Conservation (phyloP, 805 yeast genomes). For the Barnettozyma siamensis region DNA sequence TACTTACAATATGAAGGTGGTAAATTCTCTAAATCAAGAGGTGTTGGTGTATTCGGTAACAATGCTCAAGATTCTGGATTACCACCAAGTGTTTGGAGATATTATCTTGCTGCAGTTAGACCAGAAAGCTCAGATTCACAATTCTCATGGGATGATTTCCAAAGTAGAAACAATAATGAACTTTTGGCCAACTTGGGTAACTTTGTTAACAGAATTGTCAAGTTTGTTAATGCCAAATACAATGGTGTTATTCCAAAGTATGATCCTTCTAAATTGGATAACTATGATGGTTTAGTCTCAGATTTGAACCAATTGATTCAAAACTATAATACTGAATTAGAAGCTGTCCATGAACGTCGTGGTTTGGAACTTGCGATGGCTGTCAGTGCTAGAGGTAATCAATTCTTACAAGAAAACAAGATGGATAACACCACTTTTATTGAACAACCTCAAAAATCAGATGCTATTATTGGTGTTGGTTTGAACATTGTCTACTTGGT, state of each 20-base stretch:
- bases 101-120: slow-evolving; percentile 84
- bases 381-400: slow-evolving; percentile 88
- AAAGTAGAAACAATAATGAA: slow-evolving; percentile 88
- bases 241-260: slow-evolving; percentile 82
- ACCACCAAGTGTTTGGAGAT: slow-evolving; percentile 95
- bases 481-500: slow-evolving; percentile 81
- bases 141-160: slow-evolving; percentile 96
- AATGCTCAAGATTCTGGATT: slow-evolving; percentile 92
- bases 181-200: slow-evolving; percentile 94
- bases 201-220: slow-evolving; percentile 89
- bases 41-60: slow-evolving; percentile 97
- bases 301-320: slow-evolving; percentile 62
- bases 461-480: slow-evolving; percentile 90
- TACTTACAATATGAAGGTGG: slow-evolving; percentile 97
- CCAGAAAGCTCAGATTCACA: slow-evolving; percentile 97
- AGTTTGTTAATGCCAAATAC: slow-evolving; percentile 85
- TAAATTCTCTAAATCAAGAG: slow-evolving; percentile 96
- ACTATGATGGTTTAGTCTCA: slow-evolving; percentile 37
- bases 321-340: slow-evolving; percentile 67
- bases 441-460: slow-evolving; percentile 71
- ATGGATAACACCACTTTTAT: slow-evolving; percentile 81
- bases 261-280: slow-evolving; percentile 42
- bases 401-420: slow-evolving; percentile 92
- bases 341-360: slow-evolving; percentile 71
- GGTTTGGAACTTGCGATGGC: slow-evolving; percentile 92